Base-by-base conservation (phyloP, 2,329 filamentous ascomycete genomes). In the Cladosporium sp. region DNA sequence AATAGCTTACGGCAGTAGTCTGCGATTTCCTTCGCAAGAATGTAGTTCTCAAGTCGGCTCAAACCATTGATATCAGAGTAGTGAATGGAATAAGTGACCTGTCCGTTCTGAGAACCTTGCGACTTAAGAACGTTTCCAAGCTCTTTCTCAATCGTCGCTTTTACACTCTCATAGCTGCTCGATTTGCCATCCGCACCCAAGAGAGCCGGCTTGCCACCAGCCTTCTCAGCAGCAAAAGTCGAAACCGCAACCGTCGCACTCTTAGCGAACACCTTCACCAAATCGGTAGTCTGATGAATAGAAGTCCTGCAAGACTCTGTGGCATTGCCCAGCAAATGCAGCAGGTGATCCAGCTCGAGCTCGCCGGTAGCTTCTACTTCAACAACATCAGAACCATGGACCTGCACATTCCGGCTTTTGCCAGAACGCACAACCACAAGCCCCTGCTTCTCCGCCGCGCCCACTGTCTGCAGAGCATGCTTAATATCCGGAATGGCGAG, bases 31-130 rank as follows among this genome's bases (percentile, higher is more conserved):
- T 62, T 58, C 1, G 62, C 65, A 13, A 68, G 58, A 24, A 68
- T 68, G 43, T 67, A 67, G 50, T 68, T 68, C 50, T 69, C 66
- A 44, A 69, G 56, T 18, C 61, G 53, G n/a, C 63, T 66, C 48
- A 69, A 48, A 0, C 66, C 66, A 42, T 69, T 69, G 47, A 68
- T 54, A 51, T 68, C 65, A 2, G 63, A 63, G 43, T 62, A 68
- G 42, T 69, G 66, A 4, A 68, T 62, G 0, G 64, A 66, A 40
- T 65, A 63, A 11, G 51, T 63, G 44, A 56, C 42, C 11, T 54
- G 44, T 2, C 48, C 54, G 19, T 56, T 56, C 42, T 60, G 58
- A 9, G 49, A 40, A 11, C 43, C 41, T 17, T 60, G 61, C 8
- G 54, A 47, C 47, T 60, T 56, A 51, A 68, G 48, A 7, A 57